Conservation (phyloP, 225 moss, liverwort and hornwort genomes). For the Pseudisothecium myosuroides region DNA sequence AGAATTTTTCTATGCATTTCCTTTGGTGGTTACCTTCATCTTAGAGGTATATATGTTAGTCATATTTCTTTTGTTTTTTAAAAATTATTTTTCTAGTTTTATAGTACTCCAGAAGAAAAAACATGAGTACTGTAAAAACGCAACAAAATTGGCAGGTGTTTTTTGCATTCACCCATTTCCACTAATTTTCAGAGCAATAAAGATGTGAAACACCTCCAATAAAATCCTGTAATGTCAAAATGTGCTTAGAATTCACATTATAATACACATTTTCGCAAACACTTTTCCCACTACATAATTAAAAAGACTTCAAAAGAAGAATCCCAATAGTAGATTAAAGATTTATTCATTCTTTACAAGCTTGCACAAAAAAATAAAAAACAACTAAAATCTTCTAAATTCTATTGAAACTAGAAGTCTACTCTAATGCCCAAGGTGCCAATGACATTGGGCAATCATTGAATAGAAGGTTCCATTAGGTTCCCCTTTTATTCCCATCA, state of each 20-base stretch:
- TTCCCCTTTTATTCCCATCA: background rate
- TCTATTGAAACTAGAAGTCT: background rate
- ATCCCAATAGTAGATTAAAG: fast-evolving
- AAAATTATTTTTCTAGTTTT: too few relatives aligned
- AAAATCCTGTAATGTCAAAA: background rate
- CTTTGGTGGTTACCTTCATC: too few relatives aligned
- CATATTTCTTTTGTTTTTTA: too few relatives aligned
- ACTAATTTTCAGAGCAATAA: background rate
- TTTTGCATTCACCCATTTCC: too few relatives aligned
- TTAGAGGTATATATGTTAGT: too few relatives aligned
- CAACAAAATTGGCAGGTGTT: too few relatives aligned
- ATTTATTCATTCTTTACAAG: background rate
- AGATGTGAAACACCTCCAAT: background rate
- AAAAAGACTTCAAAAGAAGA: background rate
- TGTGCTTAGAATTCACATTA: background rate
- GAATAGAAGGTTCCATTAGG: background rate
- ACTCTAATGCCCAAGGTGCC: background rate
- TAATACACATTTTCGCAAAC: background rate
- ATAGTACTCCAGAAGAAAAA: too few relatives aligned
- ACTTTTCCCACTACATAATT: background rate
- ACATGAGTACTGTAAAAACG: too few relatives aligned
- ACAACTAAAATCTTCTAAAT: background rate
- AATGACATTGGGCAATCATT: background rate
- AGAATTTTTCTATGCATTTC: too few relatives aligned
- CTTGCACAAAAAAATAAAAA: background rate